Conservation (phyloP, 371 early-diverging fungal species). For the Mortierella sp. region DNA sequence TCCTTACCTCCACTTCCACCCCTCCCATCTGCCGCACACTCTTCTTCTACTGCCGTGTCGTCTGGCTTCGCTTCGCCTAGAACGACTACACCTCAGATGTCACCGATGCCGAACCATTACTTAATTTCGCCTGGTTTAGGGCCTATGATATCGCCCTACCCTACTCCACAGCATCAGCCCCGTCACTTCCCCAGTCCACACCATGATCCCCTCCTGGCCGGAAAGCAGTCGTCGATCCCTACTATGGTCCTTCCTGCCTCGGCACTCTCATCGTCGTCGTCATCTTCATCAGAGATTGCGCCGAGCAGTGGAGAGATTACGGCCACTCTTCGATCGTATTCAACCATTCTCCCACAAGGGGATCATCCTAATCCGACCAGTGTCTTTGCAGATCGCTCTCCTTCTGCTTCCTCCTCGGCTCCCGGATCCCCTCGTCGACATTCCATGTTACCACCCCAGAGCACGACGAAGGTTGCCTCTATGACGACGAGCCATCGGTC, state of each 20-base stretch:
- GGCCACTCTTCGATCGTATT: conserved; percentile 38
- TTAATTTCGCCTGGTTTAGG: conserved; percentile 26
- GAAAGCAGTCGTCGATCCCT: conserved; percentile 32
- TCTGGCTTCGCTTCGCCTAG: background rate
- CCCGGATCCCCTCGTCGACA: conserved; percentile 30
- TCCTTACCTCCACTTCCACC: conserved; percentile 16
- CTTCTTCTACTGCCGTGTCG: conserved; percentile 3
- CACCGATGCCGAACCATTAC: conserved; percentile 31
- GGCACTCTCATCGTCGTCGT: conserved; percentile 32
- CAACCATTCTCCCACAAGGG: conserved; percentile 21
- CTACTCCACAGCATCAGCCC: conserved; percentile 51
- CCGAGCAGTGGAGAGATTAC: background rate
- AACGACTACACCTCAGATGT: conserved; percentile 36
- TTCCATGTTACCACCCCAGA: conserved; percentile 46
- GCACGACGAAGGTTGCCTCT: conserved; percentile 4
- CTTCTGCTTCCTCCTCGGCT: conserved; percentile 13
- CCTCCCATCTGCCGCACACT: conserved; percentile 14
- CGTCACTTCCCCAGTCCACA: conserved; percentile 45
- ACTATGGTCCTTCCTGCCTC: conserved; percentile 46
- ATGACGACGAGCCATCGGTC: conserved; percentile 1
- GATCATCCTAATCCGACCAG: background rate
- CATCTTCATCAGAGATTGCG: conserved; percentile 11
- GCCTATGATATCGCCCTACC: conserved; percentile 43
- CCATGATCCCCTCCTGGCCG: conserved; percentile 13
- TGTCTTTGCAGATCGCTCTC: background rate